Conservation (phyloP, 306 rosid species). For the Quillaja saponaria region DNA sequence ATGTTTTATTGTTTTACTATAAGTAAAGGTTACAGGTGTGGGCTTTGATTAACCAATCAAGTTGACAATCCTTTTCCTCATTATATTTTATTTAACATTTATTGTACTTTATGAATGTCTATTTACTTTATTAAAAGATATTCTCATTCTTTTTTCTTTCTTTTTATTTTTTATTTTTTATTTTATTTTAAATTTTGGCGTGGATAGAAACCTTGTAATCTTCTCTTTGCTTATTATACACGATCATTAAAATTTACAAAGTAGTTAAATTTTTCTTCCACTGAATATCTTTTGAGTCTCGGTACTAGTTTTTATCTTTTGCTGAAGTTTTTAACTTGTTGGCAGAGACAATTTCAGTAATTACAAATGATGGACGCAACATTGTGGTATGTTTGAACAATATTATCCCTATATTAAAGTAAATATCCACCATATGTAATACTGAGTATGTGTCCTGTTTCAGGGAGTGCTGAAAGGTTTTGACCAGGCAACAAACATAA, state of each 20-base stretch:
- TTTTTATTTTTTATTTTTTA: too few species aligned
- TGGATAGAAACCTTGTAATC: too few species aligned
- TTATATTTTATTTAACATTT: too few species aligned
- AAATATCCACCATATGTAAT: constrained; percentile 5
- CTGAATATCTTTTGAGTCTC: constrained; percentile 2
- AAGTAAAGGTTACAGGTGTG: too few species aligned
- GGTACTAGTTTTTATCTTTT: not conserved
- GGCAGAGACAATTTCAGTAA: constrained; percentile 84
- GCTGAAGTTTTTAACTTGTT: constrained; percentile 6
- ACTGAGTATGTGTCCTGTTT: constrained; percentile 5
- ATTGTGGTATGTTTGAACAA: constrained; percentile 66
- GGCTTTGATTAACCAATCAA: too few species aligned
- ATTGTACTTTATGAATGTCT: not conserved
- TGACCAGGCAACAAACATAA: constrained; percentile 98
- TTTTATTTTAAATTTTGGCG: too few species aligned
- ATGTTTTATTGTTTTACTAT: too few species aligned
- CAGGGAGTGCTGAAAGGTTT: constrained; percentile 93
- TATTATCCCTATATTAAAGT: not conserved
- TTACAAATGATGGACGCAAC: constrained; percentile 92
- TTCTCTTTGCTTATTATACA: not conserved
- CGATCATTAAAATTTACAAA: constrained; percentile 5
- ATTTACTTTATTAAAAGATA: too few species aligned
- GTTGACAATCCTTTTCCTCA: too few species aligned
- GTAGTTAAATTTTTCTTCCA: not conserved
- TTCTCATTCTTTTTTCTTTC: too few species aligned